Evolutionary conservation across 2,329 filamentous ascomycete species (phyloP).

Genomic region (Pyrenochaeta sp.): DNA sequence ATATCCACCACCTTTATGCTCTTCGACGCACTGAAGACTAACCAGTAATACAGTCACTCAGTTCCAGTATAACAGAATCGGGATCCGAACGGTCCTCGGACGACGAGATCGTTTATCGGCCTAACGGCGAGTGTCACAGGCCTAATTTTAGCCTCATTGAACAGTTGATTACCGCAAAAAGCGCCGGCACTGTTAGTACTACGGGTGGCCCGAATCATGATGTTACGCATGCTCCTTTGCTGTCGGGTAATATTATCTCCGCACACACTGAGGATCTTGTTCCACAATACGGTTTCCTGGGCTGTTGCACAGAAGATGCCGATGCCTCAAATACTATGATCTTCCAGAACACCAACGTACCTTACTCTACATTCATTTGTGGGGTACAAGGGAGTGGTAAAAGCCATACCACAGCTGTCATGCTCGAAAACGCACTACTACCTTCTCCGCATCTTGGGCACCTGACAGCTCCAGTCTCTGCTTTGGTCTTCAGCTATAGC

Average conservation of each 20-base stretch:
- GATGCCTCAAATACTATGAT: constrained; percentile 30
- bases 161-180: constrained; percentile 1
- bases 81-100: neutral
- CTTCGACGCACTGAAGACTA: neutral
- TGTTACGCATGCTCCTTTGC: constrained; percentile 19
- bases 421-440: constrained; percentile 59
- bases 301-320: neutral
- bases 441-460: constrained; percentile 52
- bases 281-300: constrained; percentile 23
- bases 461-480: constrained; percentile 63
- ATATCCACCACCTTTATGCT: neutral
- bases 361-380: constrained; percentile 69
- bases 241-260: constrained; percentile 5
- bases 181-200: neutral
- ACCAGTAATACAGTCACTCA: neutral
- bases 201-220: neutral
- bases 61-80: neutral
- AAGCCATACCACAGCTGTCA: constrained; percentile 66
- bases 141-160: constrained; percentile 7
- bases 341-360: constrained; percentile 63
- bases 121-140: neutral
- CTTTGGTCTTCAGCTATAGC: constrained; percentile 66
- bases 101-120: neutral
- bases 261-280: constrained; percentile 16
- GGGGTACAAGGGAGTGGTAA: constrained; percentile 71